Percentiles rank a stretch among this genome's conserved stretches.
Conservation (phyloP, 1,284 basidiomycete genomes). For the Agaricales sp. region DNA sequence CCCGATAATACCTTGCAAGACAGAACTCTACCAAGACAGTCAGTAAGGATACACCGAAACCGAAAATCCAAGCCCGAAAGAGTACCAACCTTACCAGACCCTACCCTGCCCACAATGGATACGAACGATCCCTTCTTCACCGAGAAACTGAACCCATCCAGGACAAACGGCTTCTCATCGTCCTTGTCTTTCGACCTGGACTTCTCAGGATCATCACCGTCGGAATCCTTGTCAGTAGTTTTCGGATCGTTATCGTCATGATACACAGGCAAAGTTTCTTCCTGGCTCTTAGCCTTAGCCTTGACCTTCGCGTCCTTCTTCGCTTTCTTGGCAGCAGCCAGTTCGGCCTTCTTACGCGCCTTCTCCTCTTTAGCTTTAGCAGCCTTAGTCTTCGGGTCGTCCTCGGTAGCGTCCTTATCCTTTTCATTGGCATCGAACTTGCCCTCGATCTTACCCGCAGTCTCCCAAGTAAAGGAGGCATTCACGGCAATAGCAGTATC, state of each 20-base stretch:
- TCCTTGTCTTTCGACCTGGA: background rate
- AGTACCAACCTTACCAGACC: slow-evolving; percentile 53
- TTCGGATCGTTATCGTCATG: slow-evolving; percentile 11
- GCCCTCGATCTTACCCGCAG: slow-evolving; percentile 23
- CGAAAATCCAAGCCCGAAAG: slow-evolving; percentile 4
- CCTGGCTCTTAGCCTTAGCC: slow-evolving; percentile 9
- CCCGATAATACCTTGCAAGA: slow-evolving; percentile 44
- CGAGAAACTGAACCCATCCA: slow-evolving; percentile 45
- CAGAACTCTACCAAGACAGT: slow-evolving; percentile 25
- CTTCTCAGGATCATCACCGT: slow-evolving; percentile 11
- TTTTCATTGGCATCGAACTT: slow-evolving; percentile 8
- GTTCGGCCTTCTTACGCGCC: slow-evolving; percentile 16
- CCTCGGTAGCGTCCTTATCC: slow-evolving; percentile 16
- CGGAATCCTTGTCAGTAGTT: background rate
- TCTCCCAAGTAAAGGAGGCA: slow-evolving; percentile 66
- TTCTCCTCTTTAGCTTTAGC: slow-evolving; percentile 2
- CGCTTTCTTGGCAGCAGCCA: slow-evolving; percentile 12
- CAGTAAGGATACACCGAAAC: slow-evolving; percentile 18
- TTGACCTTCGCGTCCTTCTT: slow-evolving; percentile 10
- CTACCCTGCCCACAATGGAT: slow-evolving; percentile 65
- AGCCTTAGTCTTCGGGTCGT: slow-evolving; percentile 5
- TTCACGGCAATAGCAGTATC: slow-evolving; percentile 41
- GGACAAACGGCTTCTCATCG: slow-evolving; percentile 50
- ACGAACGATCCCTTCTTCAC: slow-evolving; percentile 56
- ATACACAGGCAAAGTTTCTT: slow-evolving; percentile 17